Evolutionary conservation across 2,329 filamentous ascomycete genomes (phyloP).

Genomic region (Aspergillus aculeatinus): DNA sequence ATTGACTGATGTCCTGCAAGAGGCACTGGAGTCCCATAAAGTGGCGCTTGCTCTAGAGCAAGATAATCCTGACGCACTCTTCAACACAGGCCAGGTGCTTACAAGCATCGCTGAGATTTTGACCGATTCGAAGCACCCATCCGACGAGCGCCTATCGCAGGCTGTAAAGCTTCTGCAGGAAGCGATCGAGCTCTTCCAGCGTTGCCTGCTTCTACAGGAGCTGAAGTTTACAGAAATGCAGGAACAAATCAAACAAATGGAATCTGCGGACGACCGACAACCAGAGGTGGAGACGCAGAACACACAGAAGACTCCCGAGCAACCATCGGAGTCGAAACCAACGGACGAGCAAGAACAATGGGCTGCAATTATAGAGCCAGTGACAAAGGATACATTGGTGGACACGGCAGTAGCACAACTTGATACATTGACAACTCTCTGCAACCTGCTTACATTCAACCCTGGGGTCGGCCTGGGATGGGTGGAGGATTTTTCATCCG

Average conservation of each 20-base stretch:
- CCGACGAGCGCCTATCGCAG: conserved; percentile 44
- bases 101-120: conserved; percentile 64
- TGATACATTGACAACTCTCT: conserved; percentile 54
- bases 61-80: conserved; percentile 66
- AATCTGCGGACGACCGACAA: conserved; percentile 23
- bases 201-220: conserved; percentile 56
- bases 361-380: conserved; percentile 65
- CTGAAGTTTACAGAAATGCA: conserved; percentile 48
- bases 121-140: conserved; percentile 52
- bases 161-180: conserved; percentile 59
- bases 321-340: conserved; percentile 21
- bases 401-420: conserved; percentile 68
- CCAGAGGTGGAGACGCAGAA: conserved; percentile 17
- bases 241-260: conserved; percentile 43
- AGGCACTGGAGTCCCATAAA: conserved; percentile 63
- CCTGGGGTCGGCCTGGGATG: conserved; percentile 51
- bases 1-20: conserved; percentile 55
- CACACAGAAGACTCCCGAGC: conserved; percentile 10
- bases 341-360: conserved; percentile 55
- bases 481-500: conserved; percentile 57
- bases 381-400: conserved; percentile 63
- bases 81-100: conserved; percentile 70
- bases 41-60: conserved; percentile 60
- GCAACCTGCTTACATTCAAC: conserved; percentile 48
- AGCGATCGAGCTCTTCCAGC: conserved; percentile 60